phyloP scores from a whole-genome alignment of 495 filamentous ascomycete genomes.

The Lindgomyces ingoldianus region DNA sequence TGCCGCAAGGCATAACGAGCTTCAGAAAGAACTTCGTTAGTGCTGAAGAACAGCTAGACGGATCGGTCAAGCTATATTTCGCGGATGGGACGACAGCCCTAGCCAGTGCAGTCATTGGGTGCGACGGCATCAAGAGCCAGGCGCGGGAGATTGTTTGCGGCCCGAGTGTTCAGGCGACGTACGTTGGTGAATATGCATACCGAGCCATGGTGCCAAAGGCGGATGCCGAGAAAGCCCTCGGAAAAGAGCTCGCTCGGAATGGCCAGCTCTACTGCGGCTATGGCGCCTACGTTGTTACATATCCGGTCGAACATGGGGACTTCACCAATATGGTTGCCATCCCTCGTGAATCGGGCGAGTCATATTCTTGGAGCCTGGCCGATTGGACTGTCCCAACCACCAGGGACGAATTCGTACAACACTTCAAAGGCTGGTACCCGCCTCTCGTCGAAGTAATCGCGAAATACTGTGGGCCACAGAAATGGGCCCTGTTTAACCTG shows the following conservation, averaged over 20 bases:
- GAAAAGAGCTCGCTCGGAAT: slow-evolving; percentile 53
- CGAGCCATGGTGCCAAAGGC: slow-evolving; percentile 61
- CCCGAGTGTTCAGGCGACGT: slow-evolving; percentile 43
- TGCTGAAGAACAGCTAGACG: slow-evolving; percentile 36
- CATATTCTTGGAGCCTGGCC: slow-evolving; percentile 50
- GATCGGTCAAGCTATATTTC: slow-evolving; percentile 52
- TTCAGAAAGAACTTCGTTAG: slow-evolving; percentile 48
- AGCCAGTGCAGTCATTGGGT: slow-evolving; percentile 52
- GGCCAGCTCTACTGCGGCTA: slow-evolving; percentile 59
- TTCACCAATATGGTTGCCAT: slow-evolving; percentile 54
- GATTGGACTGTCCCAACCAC: slow-evolving; percentile 60
- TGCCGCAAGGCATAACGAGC: slow-evolving; percentile 51
- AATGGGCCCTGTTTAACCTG: slow-evolving; percentile 63
- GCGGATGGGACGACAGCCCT: slow-evolving; percentile 55
- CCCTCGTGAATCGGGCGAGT: slow-evolving; percentile 7
- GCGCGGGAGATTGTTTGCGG: slow-evolving; percentile 51
- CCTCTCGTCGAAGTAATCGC: slow-evolving; percentile 51
- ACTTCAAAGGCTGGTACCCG: slow-evolving; percentile 57
- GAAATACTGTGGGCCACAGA: slow-evolving; percentile 39
- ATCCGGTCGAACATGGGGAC: slow-evolving; percentile 63
- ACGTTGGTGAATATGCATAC: slow-evolving; percentile 56
- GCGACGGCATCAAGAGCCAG: slow-evolving; percentile 59
- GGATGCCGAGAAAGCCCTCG: slow-evolving; percentile 55
- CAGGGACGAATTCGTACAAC: slow-evolving; percentile 56
- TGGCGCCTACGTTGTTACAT: slow-evolving; percentile 62